Conservation (phyloP, 768 basidiomycete species). For the Xerocomus potaroensis region DNA sequence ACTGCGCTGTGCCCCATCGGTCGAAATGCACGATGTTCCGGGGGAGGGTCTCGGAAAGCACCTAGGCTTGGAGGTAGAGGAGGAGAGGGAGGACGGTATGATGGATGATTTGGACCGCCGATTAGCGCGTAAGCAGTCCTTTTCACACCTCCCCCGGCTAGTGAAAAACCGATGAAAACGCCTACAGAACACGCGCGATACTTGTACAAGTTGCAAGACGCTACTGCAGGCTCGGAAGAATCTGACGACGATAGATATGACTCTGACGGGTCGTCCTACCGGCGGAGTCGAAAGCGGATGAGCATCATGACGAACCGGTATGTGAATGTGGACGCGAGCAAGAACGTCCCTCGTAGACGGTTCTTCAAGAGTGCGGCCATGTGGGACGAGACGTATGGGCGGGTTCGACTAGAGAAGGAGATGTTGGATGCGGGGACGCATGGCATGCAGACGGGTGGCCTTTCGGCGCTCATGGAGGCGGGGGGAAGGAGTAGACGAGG, state of each 20-base stretch:
- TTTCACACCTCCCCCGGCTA: not conserved
- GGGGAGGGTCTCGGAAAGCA: constrained; percentile 61
- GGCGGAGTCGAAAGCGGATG: constrained; percentile 53
- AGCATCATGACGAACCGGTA: constrained; percentile 62
- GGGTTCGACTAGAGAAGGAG: constrained; percentile 23
- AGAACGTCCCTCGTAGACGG: constrained; percentile 37
- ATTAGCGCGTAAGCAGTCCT: constrained; percentile 59
- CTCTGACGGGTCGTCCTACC: constrained; percentile 44
- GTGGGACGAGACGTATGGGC: constrained; percentile 31
- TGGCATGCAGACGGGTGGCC: constrained; percentile 9
- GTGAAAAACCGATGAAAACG: constrained; percentile 1
- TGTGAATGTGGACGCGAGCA: constrained; percentile 41
- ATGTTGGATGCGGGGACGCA: constrained; percentile 19
- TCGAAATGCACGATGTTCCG: constrained; percentile 81
- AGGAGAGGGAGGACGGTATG: constrained; percentile 33
- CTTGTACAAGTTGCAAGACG: constrained; percentile 56
- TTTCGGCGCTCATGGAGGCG: constrained; percentile 24
- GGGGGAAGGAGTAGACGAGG: constrained; percentile 17
- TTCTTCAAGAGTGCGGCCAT: constrained; percentile 54
- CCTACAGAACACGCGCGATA: constrained; percentile 59
- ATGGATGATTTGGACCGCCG: constrained; percentile 63
- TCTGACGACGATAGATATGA: constrained; percentile 47
- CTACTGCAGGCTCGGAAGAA: constrained; percentile 43
- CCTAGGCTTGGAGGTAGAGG: constrained; percentile 51
- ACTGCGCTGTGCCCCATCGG: constrained; percentile 75